Evolutionary conservation across 2,329 filamentous ascomycete genomes (phyloP).

Genomic region (Trichoderma lentiforme): DNA sequence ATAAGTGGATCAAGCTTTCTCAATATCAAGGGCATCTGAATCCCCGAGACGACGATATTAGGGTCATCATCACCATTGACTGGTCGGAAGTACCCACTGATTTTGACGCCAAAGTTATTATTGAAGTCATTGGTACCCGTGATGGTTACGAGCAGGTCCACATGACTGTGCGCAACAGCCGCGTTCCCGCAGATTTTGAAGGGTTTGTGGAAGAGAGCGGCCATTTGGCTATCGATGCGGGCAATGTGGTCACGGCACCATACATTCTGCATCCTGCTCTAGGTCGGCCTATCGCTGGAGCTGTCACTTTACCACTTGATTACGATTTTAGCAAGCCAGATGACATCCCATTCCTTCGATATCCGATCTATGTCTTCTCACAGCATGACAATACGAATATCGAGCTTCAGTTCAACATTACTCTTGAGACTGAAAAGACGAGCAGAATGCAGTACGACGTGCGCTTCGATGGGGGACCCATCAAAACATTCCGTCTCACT

Average conservation of each 20-base stretch:
- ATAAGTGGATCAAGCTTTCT: slow-evolving; percentile 34
- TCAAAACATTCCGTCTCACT: slow-evolving; percentile 31
- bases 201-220: slow-evolving; percentile 36
- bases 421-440: slow-evolving; percentile 49
- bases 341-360: slow-evolving; percentile 26
- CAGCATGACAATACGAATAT: slow-evolving; percentile 25
- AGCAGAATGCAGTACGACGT: slow-evolving; percentile 49
- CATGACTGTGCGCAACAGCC: slow-evolving; percentile 23
- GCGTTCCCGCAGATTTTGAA: slow-evolving; percentile 32
- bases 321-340: slow-evolving; percentile 21
- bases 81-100: slow-evolving; percentile 38
- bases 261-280: slow-evolving; percentile 32
- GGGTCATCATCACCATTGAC: slow-evolving; percentile 31
- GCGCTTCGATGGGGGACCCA: slow-evolving; percentile 42
- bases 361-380: slow-evolving; percentile 33
- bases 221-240: slow-evolving; percentile 34
- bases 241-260: slow-evolving; percentile 24
- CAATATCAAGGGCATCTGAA: slow-evolving; percentile 29
- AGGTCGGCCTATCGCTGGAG: slow-evolving; percentile 27
- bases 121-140: slow-evolving; percentile 36
- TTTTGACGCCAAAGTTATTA: slow-evolving; percentile 40
- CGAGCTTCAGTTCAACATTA: slow-evolving; percentile 36
- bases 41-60: slow-evolving; percentile 32
- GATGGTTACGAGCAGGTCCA: slow-evolving; percentile 38
- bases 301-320: slow-evolving; percentile 23